These are phyloP conservation scores for Tympanopsis confertula DNA, from an alignment of 2,329 filamentous ascomycete species.

Conservation along the genomic window DNA sequence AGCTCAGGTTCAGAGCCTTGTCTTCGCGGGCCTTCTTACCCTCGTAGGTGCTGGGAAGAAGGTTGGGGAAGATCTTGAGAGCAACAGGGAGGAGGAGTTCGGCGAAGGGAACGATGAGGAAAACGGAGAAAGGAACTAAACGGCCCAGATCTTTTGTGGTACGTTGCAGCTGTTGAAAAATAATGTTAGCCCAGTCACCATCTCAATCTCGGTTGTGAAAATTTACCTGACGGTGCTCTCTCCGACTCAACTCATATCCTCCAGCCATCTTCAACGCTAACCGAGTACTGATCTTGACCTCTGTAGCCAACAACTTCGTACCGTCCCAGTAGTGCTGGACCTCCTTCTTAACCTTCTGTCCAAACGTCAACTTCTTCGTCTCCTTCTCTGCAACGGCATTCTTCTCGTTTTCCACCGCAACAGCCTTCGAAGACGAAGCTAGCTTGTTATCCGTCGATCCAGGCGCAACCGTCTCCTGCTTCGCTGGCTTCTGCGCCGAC, in stretches of 20 bases:
- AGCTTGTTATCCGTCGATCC: background rate
- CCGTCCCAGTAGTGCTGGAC: constrained; percentile 94
- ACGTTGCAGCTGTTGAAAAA: constrained; percentile 61
- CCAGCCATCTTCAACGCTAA: constrained; percentile 94
- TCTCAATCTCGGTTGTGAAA: background rate
- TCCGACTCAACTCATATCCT: constrained; percentile 87
- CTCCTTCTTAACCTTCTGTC: constrained; percentile 92
- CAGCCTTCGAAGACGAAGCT: constrained; percentile 34
- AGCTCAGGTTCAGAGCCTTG: constrained; percentile 71
- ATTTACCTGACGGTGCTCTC: constrained; percentile 56
- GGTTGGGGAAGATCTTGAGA: constrained; percentile 88
- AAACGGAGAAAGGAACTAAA: constrained; percentile 89
- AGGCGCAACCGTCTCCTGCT: background rate
- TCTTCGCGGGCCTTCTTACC: constrained; percentile 79
- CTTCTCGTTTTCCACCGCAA: constrained; percentile 47
- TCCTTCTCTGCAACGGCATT: constrained; percentile 43
- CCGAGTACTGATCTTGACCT: constrained; percentile 84
- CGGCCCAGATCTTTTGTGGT: constrained; percentile 90
- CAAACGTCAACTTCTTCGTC: constrained; percentile 75
- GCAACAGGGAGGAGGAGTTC: constrained; percentile 86
- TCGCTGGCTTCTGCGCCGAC: background rate
- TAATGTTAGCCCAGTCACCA: background rate
- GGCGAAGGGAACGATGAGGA: constrained; percentile 91
- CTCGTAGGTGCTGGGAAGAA: constrained; percentile 95
- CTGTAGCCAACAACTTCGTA: constrained; percentile 83